These are phyloP conservation scores for Salix brachista DNA, from an alignment of 345 rosid genomes.

Conservation along the genomic window DNA sequence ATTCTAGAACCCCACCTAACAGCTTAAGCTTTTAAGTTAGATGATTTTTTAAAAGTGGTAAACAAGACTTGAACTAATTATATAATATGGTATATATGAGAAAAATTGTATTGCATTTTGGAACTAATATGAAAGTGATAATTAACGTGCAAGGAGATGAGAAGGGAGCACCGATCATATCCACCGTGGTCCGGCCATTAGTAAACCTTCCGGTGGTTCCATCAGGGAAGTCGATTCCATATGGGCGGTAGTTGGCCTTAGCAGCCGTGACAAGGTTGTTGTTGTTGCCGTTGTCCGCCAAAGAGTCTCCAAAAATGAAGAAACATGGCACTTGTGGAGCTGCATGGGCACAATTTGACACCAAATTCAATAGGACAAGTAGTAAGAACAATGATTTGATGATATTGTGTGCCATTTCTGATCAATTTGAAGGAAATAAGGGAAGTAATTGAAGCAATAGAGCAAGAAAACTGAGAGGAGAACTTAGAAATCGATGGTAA, in stretches of 20 bases:
- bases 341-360: background rate
- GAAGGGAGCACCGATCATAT: background rate
- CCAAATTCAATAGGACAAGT: background rate
- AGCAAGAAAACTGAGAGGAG: no score
- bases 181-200: background rate
- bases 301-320: background rate
- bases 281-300: background rate
- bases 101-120: no score
- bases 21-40: no score
- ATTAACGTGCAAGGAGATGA: background rate
- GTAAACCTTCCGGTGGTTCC: background rate
- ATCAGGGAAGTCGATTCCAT: background rate
- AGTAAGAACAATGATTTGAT: background rate
- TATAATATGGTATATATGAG: no score
- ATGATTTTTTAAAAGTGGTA: no score
- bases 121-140: background rate
- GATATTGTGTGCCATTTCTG: background rate
- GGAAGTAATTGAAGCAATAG: background rate
- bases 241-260: background rate
- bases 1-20: no score
- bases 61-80: no score
- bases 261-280: background rate
- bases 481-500: no score
- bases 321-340: background rate
- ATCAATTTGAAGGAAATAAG: background rate